Evolutionary conservation across 495 filamentous ascomycete genomes (phyloP), one percentile per base, ranked within the genome.

Genomic region (Neurospora sp.): DNA sequence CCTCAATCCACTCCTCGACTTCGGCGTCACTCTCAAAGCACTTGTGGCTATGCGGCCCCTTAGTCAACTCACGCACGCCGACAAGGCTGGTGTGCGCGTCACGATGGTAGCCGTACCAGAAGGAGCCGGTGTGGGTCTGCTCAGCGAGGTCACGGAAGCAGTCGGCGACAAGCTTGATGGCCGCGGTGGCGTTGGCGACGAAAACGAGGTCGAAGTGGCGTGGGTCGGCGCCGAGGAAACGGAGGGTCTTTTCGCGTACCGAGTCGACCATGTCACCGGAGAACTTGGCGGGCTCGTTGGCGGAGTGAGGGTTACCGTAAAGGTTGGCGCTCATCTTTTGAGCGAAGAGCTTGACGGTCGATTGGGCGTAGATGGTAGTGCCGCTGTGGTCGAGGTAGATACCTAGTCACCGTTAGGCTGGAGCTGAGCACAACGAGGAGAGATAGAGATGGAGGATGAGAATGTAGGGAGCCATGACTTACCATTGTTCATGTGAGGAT

Each of bases 171-270:
- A 93, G 81, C 80, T 98, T 98, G 72, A 97, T 92, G 14, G 88
- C 95, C 2, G 94, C 94, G 0, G 95, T 97, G 40, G 95, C 92
- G 79, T 98, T 98, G 42, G 93, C 89, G 72, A 94, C 92, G 79
- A 98, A 98, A 31, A 97, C 87, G 20, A 98, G 81, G 77, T 98
- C 95, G 78, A 93, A 98, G 27, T 91, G 85, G 6, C 89, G 87
- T 1, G 94, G 93, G 75, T 93, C 89, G 2, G 94, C 95, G 68
- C 93, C 90, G 80, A 97, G 94, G 79, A 95, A 93, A 70, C 90
- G 91, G 72, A 94, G 89, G 5, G 87, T 88, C 72, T 87, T 83
- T 65, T 82, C 76, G n/a, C 92, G 84, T 8, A 91, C 84, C 6
- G 80, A 76, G 70, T 92, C 87, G 12, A 93, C 86, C 61, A 85